phyloP scores from a whole-genome alignment of 2,329 filamentous ascomycete genomes.

The Phyllosticta paracitricarpa region DNA sequence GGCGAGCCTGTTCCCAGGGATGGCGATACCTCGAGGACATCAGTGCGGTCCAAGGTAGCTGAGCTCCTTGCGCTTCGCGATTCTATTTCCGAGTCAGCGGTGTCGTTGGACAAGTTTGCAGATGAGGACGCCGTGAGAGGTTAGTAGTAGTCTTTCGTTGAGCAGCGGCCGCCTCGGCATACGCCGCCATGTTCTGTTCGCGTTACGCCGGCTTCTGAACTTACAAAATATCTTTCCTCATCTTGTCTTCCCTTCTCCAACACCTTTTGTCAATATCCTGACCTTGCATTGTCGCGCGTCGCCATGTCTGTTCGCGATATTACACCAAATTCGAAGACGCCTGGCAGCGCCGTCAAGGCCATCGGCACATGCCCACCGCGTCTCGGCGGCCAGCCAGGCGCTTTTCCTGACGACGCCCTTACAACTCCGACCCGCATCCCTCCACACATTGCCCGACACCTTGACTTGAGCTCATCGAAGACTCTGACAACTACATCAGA shows the following conservation, averaged over 20 bases:
- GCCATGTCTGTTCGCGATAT: neutral
- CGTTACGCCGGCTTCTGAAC: neutral
- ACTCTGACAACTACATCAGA: constrained; percentile 16
- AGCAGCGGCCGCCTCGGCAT: neutral
- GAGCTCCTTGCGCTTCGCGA: constrained; percentile 31
- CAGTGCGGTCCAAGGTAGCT: constrained; percentile 30
- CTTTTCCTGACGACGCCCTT: neutral
- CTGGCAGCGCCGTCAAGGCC: neutral
- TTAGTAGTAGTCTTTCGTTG: constrained; percentile 15
- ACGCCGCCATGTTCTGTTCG: neutral
- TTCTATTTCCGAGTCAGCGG: constrained; percentile 32
- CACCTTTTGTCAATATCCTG: neutral
- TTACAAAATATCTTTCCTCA: neutral
- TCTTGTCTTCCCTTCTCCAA: neutral
- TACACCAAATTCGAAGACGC: neutral
- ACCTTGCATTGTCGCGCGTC: neutral
- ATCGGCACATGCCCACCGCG: neutral
- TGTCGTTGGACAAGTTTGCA: constrained; percentile 32
- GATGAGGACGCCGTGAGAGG: constrained; percentile 34
- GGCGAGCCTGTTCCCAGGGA: neutral
- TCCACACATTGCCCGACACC: neutral
- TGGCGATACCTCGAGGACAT: constrained; percentile 13
- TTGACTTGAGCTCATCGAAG: neutral
- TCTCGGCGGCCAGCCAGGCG: neutral
- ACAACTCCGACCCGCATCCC: neutral